Evolutionary conservation across 176 grass and related monocot species (phyloP), one percentile per base, ranked within the genome.

Genomic region (Pontederia paniculata): DNA sequence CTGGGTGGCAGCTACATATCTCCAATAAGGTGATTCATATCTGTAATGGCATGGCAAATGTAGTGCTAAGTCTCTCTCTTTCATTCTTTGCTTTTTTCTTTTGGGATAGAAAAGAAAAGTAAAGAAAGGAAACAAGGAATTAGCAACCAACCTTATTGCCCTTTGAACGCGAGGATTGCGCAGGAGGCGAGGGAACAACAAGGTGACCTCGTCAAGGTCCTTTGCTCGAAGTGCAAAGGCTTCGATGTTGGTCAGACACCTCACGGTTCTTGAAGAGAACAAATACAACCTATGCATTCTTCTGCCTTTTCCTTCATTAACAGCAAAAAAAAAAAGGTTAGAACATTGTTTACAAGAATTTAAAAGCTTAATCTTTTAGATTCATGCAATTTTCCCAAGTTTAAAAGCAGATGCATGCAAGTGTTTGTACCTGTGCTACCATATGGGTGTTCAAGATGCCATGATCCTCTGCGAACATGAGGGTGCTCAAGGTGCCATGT

Each of bases 1-100:
- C 18, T 77, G 57, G 5, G 75, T 74, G 21, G 86, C 86, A 55
- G 93, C 93, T 23, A 89, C 77, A 54, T 80, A 81, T 55, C 86
- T 67, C 93, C 93, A 98, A 74, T 98, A 98, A 8, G 93, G 93
- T 12, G 93, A 98, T 58, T 88, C 86, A 23, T 97, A 97, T 69
- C 86, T 97, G 74, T 37, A 2, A 37, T 37, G 28, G 72, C 10
- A 41, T 22, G 68, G 4, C 10, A 21, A 67, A 31, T 62, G 45
- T 47, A 50, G 54, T 12, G 17, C 43, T 20, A 9, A 13, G 48
- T 25, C 23, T 61, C 15, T 10, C 10, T 48, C 45, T 14, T 48
- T 48, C 45, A 12, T 48, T 48, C 15, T 48, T 14, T 9, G 45
- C 10, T 12, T 4, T 12, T 12, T 48, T 9, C 45, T 12, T 17